Conservation (phyloP, 2,329 filamentous ascomycete genomes). For the Trichoderma arundinaceum region DNA sequence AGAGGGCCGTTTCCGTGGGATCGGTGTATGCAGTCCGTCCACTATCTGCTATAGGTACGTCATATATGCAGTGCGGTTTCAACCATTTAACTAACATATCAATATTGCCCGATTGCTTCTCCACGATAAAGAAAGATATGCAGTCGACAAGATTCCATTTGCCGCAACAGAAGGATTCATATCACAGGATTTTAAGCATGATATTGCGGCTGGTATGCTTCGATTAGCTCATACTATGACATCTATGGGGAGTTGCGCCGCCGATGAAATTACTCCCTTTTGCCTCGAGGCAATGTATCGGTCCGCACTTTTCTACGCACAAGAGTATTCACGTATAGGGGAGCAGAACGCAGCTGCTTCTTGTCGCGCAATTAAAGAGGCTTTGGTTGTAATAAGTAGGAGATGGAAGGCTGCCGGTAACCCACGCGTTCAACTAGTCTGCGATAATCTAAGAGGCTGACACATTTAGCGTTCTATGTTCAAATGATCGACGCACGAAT, state of each 20-base stretch:
- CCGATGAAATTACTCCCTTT: slow-evolving; percentile 7
- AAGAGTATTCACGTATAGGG: not conserved
- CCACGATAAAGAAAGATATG: slow-evolving; percentile 11
- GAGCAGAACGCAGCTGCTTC: not conserved
- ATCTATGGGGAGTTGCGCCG: not conserved
- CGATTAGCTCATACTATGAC: slow-evolving; percentile 1
- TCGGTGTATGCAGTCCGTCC: slow-evolving; percentile 15
- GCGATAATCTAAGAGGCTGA: not conserved
- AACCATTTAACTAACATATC: not conserved
- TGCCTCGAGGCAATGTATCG: slow-evolving; percentile 10
- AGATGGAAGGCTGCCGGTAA: slow-evolving; percentile 11
- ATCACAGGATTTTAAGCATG: slow-evolving; percentile 11
- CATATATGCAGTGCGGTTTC: not conserved
- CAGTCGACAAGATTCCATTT: not conserved
- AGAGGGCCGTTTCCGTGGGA: slow-evolving; percentile 5
- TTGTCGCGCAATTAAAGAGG: not conserved
- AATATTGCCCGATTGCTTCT: slow-evolving; percentile 4
- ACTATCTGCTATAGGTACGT: slow-evolving; percentile 19
- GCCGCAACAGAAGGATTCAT: not conserved
- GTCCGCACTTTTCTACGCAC: not conserved
- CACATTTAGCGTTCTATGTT: not conserved
- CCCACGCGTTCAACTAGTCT: too few relatives aligned
- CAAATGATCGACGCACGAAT: slow-evolving; percentile 12
- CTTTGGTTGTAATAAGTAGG: not conserved
- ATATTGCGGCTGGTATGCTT: slow-evolving; percentile 9